Conservation (phyloP, 1,284 basidiomycete genomes). For the Boletus smithii region DNA sequence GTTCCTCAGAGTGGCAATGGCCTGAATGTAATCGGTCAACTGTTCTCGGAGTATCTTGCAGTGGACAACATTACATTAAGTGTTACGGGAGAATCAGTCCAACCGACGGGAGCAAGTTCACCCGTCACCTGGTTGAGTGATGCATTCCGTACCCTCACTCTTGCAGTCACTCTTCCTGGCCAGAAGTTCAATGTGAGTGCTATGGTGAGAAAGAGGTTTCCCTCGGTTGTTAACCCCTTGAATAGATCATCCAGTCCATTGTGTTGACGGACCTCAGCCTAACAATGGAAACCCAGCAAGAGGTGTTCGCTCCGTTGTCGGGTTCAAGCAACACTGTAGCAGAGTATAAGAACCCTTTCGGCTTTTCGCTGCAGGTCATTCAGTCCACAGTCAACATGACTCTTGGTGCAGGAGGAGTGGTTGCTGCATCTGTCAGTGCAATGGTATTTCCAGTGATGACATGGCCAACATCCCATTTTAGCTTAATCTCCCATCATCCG, state of each 20-base stretch:
- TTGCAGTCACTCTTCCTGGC: slow-evolving; percentile 65
- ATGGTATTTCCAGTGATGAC: background rate
- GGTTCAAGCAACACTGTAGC: slow-evolving; percentile 63
- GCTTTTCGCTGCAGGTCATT: slow-evolving; percentile 68
- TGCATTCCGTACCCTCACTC: slow-evolving; percentile 66
- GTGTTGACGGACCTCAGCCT: slow-evolving; percentile 59
- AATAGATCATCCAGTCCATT: slow-evolving; percentile 66
- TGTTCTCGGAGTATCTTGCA: slow-evolving; percentile 68
- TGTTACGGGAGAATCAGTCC: slow-evolving; percentile 61
- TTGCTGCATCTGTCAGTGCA: slow-evolving; percentile 51
- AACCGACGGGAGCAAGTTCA: slow-evolving; percentile 49
- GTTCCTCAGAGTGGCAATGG: slow-evolving; percentile 55
- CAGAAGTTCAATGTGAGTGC: slow-evolving; percentile 49
- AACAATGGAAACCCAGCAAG: slow-evolving; percentile 47
- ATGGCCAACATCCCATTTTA: slow-evolving; percentile 24
- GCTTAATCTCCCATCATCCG: slow-evolving; percentile 53
- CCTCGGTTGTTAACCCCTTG: background rate
- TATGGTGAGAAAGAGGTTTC: background rate
- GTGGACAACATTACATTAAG: slow-evolving; percentile 64
- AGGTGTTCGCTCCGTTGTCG: slow-evolving; percentile 58
- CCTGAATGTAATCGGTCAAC: slow-evolving; percentile 54
- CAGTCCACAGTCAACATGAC: slow-evolving; percentile 54
- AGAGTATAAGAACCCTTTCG: slow-evolving; percentile 74
- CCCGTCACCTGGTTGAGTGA: slow-evolving; percentile 65
- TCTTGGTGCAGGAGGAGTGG: slow-evolving; percentile 46